A percentile compares a stretch with the other conserved stretches of the same genome.
These are phyloP conservation scores for Citrus reticulata DNA, from an alignment of 345 rosid species.

Conservation along the genomic window DNA sequence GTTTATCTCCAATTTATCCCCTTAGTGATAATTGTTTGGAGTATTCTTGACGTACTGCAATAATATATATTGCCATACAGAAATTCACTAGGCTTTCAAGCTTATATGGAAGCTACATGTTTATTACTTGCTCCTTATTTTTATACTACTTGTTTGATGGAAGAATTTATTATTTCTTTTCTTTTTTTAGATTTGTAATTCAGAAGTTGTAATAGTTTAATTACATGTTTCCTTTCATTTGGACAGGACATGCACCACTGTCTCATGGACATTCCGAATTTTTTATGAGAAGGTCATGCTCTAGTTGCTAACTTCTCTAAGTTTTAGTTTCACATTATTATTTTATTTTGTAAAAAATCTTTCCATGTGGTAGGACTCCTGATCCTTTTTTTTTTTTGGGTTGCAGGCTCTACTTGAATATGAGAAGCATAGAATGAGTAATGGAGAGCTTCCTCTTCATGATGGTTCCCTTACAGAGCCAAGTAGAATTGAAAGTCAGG, in stretches of 20 bases:
- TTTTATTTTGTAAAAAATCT: neutral
- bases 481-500: slow-evolving; percentile 51
- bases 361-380: neutral
- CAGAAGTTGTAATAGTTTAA: neutral
- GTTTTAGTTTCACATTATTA: neutral
- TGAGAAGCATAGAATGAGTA: slow-evolving; percentile 54
- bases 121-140: neutral
- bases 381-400: neutral
- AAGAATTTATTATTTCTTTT: neutral
- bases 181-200: neutral
- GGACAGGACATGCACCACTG: slow-evolving; percentile 70
- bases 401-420: slow-evolving; percentile 61
- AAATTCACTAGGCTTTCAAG: neutral
- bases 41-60: neutral
- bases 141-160: neutral
- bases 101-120: neutral
- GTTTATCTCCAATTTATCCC: neutral
- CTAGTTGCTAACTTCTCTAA: slow-evolving; percentile 2
- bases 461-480: slow-evolving; percentile 35
- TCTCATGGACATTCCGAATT: slow-evolving; percentile 70
- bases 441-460: slow-evolving; percentile 44
- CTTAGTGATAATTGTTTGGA: neutral
- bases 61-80: neutral
- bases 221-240: neutral
- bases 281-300: slow-evolving; percentile 63